Evolutionary conservation across 257 asterid species (phyloP).

Genomic region (Schizonepeta tenuifolia): DNA sequence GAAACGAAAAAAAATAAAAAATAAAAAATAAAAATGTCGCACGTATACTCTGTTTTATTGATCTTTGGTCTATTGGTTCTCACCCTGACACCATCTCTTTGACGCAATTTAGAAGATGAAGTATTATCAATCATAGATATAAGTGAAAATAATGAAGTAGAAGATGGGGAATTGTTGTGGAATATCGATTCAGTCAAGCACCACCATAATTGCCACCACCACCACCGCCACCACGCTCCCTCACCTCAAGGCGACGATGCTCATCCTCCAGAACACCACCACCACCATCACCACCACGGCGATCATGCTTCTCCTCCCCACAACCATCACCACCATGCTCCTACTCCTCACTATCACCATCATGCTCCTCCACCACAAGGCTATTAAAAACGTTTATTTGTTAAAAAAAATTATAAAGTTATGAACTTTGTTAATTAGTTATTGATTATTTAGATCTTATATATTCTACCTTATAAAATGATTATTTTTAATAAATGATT

Average conservation of each 20-base stretch:
- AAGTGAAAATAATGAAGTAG: not conserved
- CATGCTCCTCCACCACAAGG: not conserved
- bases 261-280: not conserved
- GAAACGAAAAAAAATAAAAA: too few species aligned
- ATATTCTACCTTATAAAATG: too few species aligned
- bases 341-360: too few species aligned
- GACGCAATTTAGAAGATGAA: not conserved
- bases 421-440: too few species aligned
- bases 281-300: not conserved
- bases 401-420: too few species aligned
- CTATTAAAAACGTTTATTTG: not conserved
- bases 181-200: not conserved
- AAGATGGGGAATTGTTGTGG: not conserved
- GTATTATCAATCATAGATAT: not conserved
- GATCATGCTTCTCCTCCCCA: not conserved
- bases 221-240: not conserved
- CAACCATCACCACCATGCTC: too few species aligned
- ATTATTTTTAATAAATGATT: too few species aligned
- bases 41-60: not conserved
- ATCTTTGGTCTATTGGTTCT: not conserved
- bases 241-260: not conserved
- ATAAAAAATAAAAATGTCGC: not conserved
- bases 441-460: too few species aligned
- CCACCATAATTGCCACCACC: not conserved
- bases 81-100: not conserved